These are phyloP conservation scores for Alternaria sp. DNA, from an alignment of 2,329 filamentous ascomycete genomes.

Conservation along the genomic window DNA sequence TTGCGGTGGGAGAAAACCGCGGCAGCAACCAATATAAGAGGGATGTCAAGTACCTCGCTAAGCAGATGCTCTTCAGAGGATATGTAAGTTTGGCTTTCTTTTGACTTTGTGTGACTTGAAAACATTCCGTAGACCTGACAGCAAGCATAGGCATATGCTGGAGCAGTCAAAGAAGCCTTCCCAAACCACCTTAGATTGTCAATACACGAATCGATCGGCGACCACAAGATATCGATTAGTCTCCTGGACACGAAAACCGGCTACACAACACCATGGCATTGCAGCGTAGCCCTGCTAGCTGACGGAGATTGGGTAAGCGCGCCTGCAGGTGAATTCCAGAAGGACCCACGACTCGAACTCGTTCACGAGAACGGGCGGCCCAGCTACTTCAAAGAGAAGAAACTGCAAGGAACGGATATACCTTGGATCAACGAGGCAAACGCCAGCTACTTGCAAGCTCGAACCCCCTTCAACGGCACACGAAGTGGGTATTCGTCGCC, in stretches of 20 bases:
- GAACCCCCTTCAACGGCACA: constrained; percentile 4
- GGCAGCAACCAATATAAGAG: constrained; percentile 35
- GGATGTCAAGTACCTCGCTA: constrained; percentile 35
- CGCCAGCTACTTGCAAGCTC: constrained; percentile 15
- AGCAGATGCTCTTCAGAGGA: constrained; percentile 39
- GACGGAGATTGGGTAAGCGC: constrained; percentile 24
- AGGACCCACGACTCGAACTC: constrained; percentile 26
- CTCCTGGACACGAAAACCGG: constrained; percentile 28
- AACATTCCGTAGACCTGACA: not conserved
- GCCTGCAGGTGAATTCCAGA: constrained; percentile 17
- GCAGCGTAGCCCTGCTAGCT: constrained; percentile 19
- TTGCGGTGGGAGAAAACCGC: constrained; percentile 19
- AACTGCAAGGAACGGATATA: constrained; percentile 12
- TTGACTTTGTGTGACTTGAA: not conserved
- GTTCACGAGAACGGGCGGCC: constrained; percentile 29
- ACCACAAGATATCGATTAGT: constrained; percentile 34
- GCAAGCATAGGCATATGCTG: constrained; percentile 22
- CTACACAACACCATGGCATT: constrained; percentile 35
- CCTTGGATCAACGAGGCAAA: constrained; percentile 10
- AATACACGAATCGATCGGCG: constrained; percentile 41
- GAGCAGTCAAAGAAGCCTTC: constrained; percentile 26
- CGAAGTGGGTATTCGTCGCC: constrained; percentile 21
- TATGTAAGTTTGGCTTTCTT: constrained; percentile 18
- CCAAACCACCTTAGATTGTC: constrained; percentile 37
- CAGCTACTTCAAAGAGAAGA: constrained; percentile 33